Evolutionary conservation across 768 basidiomycete species (phyloP).

Genomic region (Suillus bovinus): DNA sequence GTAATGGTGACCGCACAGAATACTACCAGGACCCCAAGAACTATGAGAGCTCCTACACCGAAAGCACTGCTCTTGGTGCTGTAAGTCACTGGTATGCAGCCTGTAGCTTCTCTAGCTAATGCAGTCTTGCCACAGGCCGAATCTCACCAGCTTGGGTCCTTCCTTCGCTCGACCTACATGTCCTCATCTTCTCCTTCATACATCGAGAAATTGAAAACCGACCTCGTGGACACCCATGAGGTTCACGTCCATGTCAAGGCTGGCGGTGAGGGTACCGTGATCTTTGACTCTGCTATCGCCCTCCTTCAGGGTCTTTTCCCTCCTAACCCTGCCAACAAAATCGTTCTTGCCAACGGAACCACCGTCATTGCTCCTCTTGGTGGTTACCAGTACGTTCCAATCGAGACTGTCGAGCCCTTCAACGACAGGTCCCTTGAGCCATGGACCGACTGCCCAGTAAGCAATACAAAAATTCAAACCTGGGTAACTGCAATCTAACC

Average conservation of each 20-base stretch:
- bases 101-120: constrained; percentile 2
- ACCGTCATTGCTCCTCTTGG: constrained; percentile 70
- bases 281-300: constrained; percentile 84
- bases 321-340: constrained; percentile 68
- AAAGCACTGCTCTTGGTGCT: constrained; percentile 76
- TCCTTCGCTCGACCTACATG: constrained; percentile 69
- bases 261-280: constrained; percentile 79
- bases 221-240: constrained; percentile 72
- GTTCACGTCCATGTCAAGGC: constrained; percentile 80
- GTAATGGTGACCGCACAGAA: constrained; percentile 74
- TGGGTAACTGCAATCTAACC: constrained; percentile 8
- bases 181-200: constrained; percentile 62
- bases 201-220: constrained; percentile 62
- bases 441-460: constrained; percentile 65
- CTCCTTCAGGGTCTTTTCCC: constrained; percentile 86
- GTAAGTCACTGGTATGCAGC: constrained; percentile 35
- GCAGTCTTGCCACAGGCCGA: constrained; percentile 47
- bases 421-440: constrained; percentile 84
- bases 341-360: constrained; percentile 76
- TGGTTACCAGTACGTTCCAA: constrained; percentile 87
- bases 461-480: constrained; percentile 20
- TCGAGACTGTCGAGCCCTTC: constrained; percentile 81
- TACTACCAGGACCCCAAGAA: constrained; percentile 72
- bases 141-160: constrained; percentile 61
- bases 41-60: constrained; percentile 60